A percentile compares a stretch with the other conserved stretches of the same genome.
These are phyloP conservation scores for Ganoderma resinaceum DNA, from an alignment of 1,284 basidiomycete genomes.

Conservation along the genomic window DNA sequence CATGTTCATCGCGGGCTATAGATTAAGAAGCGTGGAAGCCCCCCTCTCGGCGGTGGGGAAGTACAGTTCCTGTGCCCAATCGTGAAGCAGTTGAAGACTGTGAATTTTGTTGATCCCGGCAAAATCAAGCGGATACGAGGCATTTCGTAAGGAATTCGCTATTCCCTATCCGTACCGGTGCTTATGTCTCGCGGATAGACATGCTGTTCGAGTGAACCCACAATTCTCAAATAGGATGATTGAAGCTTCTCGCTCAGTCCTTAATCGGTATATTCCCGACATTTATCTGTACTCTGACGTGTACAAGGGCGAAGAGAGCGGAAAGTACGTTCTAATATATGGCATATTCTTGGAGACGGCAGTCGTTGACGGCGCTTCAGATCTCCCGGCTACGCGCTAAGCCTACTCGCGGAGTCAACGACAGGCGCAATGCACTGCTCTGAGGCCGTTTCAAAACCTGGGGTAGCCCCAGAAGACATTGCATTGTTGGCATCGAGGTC, in stretches of 20 bases:
- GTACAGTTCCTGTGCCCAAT: conserved; percentile 93
- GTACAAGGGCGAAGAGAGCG: conserved; percentile 96
- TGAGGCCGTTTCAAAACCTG: conserved; percentile 83
- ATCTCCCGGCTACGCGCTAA: conserved; percentile 96
- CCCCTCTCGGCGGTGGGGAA: conserved; percentile 93
- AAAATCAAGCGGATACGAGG: conserved; percentile 95
- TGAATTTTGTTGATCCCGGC: conserved; percentile 92
- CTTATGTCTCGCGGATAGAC: conserved; percentile 52
- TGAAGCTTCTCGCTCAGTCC: conserved; percentile 87
- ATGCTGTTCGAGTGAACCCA: conserved; percentile 94
- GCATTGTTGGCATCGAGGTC: conserved; percentile 82
- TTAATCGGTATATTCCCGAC: conserved; percentile 98
- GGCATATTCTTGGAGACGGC: background rate
- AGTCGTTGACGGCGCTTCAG: conserved; percentile 46
- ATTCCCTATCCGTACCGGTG: background rate
- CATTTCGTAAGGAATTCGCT: conserved; percentile 72
- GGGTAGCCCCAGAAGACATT: conserved; percentile 91
- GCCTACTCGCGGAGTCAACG: conserved; percentile 90
- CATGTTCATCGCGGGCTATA: conserved; percentile 39
- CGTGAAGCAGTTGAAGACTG: conserved; percentile 87
- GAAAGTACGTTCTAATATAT: conserved; percentile 69
- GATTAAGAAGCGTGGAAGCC: conserved; percentile 94
- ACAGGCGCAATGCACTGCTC: conserved; percentile 90
- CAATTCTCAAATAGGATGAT: conserved; percentile 99
- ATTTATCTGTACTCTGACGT: conserved; percentile 99